Percentiles rank a stretch among this genome's conserved stretches.
These are phyloP conservation scores for Simplicillium sp. DNA, from an alignment of 2,329 filamentous ascomycete species.

Conservation along the genomic window DNA sequence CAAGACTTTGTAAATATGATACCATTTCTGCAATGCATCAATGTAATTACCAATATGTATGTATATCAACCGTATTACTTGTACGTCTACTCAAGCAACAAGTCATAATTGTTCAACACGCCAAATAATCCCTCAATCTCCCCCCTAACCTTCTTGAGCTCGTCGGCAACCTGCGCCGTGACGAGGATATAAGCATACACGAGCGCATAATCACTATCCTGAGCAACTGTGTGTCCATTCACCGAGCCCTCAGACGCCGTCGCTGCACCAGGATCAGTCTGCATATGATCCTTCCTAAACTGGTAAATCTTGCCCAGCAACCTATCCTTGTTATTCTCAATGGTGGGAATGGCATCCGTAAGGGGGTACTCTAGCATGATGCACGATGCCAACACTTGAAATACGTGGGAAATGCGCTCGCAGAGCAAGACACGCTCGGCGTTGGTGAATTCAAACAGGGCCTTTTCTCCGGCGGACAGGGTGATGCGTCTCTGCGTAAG, in stretches of 20 bases:
- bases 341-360: conserved; percentile 77
- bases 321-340: conserved; percentile 70
- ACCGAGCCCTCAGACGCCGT: conserved; percentile 7
- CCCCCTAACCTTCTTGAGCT: conserved; percentile 48
- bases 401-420: conserved; percentile 82
- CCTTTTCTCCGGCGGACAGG: conserved; percentile 70
- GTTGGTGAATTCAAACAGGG: conserved; percentile 69
- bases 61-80: too few species aligned
- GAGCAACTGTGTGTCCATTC: conserved; percentile 2
- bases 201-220: conserved; percentile 79
- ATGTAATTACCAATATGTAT: too few species aligned
- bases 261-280: conserved; percentile 28
- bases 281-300: conserved; percentile 63
- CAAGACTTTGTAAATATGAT: too few species aligned
- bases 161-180: conserved; percentile 56
- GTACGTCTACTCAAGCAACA: conserved; percentile 39
- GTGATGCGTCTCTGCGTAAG: conserved; percentile 73
- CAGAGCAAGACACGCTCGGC: conserved; percentile 74
- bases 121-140: conserved; percentile 57
- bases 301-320: conserved; percentile 80
- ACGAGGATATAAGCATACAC: conserved; percentile 82
- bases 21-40: too few species aligned
- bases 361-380: conserved; percentile 93
- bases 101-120: conserved; percentile 48
- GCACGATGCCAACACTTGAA: conserved; percentile 77